Base-by-base conservation (phyloP, 176 grass and related monocot species). In the Eremochloa ophiuroides region DNA sequence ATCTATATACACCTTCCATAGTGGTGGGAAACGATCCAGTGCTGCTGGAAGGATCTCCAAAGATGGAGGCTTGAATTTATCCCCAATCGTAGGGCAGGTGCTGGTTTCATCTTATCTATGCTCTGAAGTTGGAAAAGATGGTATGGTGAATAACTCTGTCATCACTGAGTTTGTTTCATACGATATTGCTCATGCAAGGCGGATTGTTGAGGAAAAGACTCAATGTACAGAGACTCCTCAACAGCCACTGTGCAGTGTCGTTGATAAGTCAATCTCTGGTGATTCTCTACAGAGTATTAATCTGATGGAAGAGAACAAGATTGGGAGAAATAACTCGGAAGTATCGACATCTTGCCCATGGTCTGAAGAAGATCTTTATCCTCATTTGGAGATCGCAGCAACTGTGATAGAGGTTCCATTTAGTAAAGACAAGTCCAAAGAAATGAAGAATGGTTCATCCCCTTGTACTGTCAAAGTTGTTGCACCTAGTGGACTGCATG, bases 1-100 rank as follows among this genome's bases (percentile, higher is more conserved):
- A 73, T 91, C 93, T 87, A 88, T 93, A 35, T 99, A 99, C 89
- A 99, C 97, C 42, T 92, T 99, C 77, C 91, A 99, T 67, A 82
- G 83, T 25, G 83, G 78, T 20, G 85, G 82, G 13, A 95, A 88
- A 71, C 88, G 85, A 69, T 71, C 80, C 73, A 93, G 83, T 70
- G 83, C 43, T n/a, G 80, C 74, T 86, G 80, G 89, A 85, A 88
- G 85, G 86, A 77, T 89, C 46, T 87, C 81, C 41, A 90, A 91
- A 77, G 88, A 90, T 73, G 69, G 58, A 59, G 80, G 82, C 20
- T 88, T 62, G 67, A 69, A 76, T 73, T 69, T 68, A 69, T 46
- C 82, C 70, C 93, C 93, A 25, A 86, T 90, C 50, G 35, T 99
- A 44, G 97, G 91, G 23, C 97, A 99, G 79, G 86, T 99, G 91